Evolutionary conservation across 2,329 filamentous ascomycete genomes (phyloP), one percentile per base, ranked within the genome.

Genomic region (Hypoxylon sp.): DNA sequence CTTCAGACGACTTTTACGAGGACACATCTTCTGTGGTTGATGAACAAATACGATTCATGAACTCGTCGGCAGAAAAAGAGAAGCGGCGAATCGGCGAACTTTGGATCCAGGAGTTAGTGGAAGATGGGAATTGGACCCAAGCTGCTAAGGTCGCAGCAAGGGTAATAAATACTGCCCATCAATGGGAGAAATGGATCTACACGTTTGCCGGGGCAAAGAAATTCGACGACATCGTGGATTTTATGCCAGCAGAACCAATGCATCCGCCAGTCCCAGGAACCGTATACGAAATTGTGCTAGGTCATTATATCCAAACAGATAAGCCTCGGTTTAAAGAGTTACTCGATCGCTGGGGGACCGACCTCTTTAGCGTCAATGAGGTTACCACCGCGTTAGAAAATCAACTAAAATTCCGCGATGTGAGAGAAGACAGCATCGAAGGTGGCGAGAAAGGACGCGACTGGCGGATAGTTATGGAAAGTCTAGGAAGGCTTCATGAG

Each of bases 161-260:
- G 65, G 92, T 97, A 0, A 77, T 99, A 1, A 85, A 85, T 31
- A 90, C 87, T 1, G 84, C 91, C 1, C 79, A 88, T 36, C 79
- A 88, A 61, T 99, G 94, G 94, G 92, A 97, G 73, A 90, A 95
- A 64, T 97, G 93, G 91, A 88, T 95, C 4, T 95, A 89, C 84
- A 87, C 84, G 0, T 99, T 99, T 72, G 90, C 91, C 5, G 88
- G 91, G 29, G 88, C 89, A 2, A 82, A 90, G 58, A 91, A 86
- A 65, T 91, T 96, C 63, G 90, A 97, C 67, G 92, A 96, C 62
- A 96, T 99, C 54, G 88, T 89, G 4, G 81, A 88, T 25, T 86
- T 88, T 64, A 89, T 99, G 20, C 94, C 94, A 0, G 85, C 83
- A 1, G 81, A 86, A 43, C 83, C 86, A n/a, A 79, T 95, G 68